These are phyloP conservation scores for Thymus mandschuricus DNA, from an alignment of 257 asterid species.

Conservation along the genomic window DNA sequence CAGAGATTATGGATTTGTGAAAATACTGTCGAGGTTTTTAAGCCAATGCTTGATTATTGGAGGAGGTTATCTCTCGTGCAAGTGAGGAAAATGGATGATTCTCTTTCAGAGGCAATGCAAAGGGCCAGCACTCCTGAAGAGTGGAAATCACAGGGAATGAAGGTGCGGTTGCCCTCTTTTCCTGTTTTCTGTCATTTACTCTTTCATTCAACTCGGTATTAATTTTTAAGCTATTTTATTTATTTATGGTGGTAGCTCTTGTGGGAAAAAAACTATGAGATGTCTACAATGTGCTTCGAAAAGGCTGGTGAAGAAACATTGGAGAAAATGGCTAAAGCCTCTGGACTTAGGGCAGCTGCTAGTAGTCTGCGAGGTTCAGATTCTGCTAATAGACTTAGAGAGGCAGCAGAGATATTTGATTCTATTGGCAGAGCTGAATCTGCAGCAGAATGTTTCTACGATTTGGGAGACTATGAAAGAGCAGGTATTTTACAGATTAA, in stretches of 20 bases:
- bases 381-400: constrained; percentile 42
- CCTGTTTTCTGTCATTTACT: background rate
- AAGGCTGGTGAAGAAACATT: constrained; percentile 58
- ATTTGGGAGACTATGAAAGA: constrained; percentile 58
- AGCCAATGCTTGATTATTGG: constrained; percentile 72
- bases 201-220: background rate
- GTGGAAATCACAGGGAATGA: constrained; percentile 67
- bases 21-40: constrained; percentile 42
- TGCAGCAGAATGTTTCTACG: constrained; percentile 69
- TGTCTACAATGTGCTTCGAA: constrained; percentile 73
- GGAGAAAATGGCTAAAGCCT: constrained; percentile 62
- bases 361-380: constrained; percentile 40
- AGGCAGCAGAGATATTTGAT: constrained; percentile 72
- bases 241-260: constrained; percentile 45
- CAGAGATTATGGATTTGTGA: constrained; percentile 76
- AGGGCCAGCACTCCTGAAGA: constrained; percentile 63
- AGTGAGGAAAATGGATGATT: too few relatives aligned
- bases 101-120: constrained; percentile 51
- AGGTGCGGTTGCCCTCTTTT: constrained; percentile 40
- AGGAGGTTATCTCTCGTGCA: constrained; percentile 49
- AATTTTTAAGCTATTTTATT: background rate
- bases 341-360: constrained; percentile 54
- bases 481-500: constrained; percentile 47
- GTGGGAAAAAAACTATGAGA: constrained; percentile 66
- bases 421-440: constrained; percentile 48